Conservation (phyloP, 2,329 filamentous ascomycete genomes). For the Zasmidium cellare region DNA sequence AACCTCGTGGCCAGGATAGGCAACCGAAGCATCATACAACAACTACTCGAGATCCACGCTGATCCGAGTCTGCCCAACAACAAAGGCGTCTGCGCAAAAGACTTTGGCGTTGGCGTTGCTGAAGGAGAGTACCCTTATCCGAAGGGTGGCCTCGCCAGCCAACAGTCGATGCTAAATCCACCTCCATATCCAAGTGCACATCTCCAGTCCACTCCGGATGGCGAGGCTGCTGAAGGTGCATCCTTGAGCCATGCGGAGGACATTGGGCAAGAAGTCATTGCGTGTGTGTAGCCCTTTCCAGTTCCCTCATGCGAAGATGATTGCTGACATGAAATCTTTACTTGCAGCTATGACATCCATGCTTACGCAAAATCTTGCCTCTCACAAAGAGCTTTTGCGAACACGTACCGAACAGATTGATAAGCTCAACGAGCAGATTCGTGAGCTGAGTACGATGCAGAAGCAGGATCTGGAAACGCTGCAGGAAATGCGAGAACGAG, state of each 20-base stretch:
- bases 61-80: conserved; percentile 91
- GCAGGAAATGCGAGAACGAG: conserved; percentile 67
- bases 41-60: conserved; percentile 90
- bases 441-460: conserved; percentile 75
- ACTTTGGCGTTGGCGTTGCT: conserved; percentile 86
- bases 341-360: conserved; percentile 74
- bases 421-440: conserved; percentile 75
- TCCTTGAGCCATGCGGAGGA: conserved; percentile 59
- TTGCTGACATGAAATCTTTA: conserved; percentile 28
- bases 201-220: conserved; percentile 21
- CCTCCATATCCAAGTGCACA: conserved; percentile 16
- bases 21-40: conserved; percentile 93
- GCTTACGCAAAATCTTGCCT: conserved; percentile 72
- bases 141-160: conserved; percentile 24
- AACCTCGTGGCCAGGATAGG: conserved; percentile 92
- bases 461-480: conserved; percentile 74
- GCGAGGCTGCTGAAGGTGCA: conserved; percentile 45
- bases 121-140: conserved; percentile 40
- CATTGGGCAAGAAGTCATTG: conserved; percentile 76
- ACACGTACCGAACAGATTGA: conserved; percentile 84
- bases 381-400: conserved; percentile 78
- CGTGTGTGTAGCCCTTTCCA: conserved; percentile 58
- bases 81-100: conserved; percentile 82
- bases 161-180: conserved; percentile 22
- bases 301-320: neutral